Evolutionary conservation across 2,329 filamentous ascomycete genomes (phyloP).

Genomic region (Fonsecaea erecta): DNA sequence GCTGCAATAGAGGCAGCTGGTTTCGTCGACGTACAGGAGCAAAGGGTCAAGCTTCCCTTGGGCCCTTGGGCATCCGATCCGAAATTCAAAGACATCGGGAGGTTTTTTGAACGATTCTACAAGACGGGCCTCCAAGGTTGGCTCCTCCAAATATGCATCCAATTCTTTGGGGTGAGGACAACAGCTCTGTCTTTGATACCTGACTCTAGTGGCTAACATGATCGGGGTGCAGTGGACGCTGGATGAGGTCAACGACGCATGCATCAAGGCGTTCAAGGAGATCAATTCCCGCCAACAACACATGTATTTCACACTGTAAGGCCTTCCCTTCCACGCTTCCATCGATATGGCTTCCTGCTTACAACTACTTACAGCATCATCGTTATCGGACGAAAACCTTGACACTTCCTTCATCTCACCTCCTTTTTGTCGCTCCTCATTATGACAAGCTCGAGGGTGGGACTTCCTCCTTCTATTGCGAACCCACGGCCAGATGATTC

Average conservation of each 20-base stretch:
- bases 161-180: conserved; percentile 37
- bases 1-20: conserved; percentile 44
- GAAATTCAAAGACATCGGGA: conserved; percentile 47
- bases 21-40: conserved; percentile 53
- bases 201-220: conserved; percentile 5
- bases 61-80: conserved; percentile 48
- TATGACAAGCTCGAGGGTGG: background rate
- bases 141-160: conserved; percentile 38
- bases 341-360: conserved; percentile 5
- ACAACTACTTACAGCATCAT: conserved; percentile 23
- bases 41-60: conserved; percentile 49
- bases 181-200: background rate
- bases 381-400: conserved; percentile 34
- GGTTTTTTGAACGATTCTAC: conserved; percentile 39
- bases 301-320: conserved; percentile 26
- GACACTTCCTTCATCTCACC: conserved; percentile 15
- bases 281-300: conserved; percentile 31
- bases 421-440: background rate
- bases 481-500: background rate
- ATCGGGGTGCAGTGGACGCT: conserved; percentile 37
- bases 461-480: background rate
- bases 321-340: background rate
- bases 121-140: conserved; percentile 40
- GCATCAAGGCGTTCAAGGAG: conserved; percentile 32
- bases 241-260: conserved; percentile 38